A percentile compares a stretch with the other conserved stretches of the same genome.
Evolutionary conservation across 192 early-diverging fungal genomes (phyloP).

Genomic region (Jimgerdemannia lactiflua): DNA sequence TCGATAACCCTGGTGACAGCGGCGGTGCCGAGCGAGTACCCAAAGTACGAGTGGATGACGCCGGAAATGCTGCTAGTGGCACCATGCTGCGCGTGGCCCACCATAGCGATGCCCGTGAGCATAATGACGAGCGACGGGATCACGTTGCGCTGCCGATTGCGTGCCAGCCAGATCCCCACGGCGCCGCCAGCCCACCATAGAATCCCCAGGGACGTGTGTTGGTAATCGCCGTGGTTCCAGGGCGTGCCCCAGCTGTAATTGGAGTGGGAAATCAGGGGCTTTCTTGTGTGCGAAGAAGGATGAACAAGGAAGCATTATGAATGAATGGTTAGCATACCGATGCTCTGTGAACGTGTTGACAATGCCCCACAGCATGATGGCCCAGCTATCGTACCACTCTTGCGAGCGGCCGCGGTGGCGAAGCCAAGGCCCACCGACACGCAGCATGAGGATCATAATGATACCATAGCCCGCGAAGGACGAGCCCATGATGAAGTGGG

Average conservation of each 20-base stretch:
- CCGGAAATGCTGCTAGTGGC: slow-evolving; percentile 41
- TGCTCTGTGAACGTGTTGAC: slow-evolving; percentile 73
- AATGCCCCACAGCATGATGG: slow-evolving; percentile 64
- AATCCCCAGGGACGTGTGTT: slow-evolving; percentile 66
- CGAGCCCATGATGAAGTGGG: slow-evolving; percentile 72
- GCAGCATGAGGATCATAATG: slow-evolving; percentile 50
- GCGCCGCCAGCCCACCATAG: slow-evolving; percentile 66
- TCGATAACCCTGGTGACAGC: slow-evolving; percentile 57
- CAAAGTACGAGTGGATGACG: slow-evolving; percentile 62
- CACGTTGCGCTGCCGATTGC: slow-evolving; percentile 46
- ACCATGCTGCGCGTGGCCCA: slow-evolving; percentile 53
- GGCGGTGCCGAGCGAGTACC: slow-evolving; percentile 53
- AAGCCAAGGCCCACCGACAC: slow-evolving; percentile 59
- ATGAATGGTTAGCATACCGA: slow-evolving; percentile 35
- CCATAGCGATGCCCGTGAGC: slow-evolving; percentile 62
- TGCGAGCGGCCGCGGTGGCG: slow-evolving; percentile 51
- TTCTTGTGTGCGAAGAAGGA: not conserved
- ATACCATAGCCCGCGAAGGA: slow-evolving; percentile 69
- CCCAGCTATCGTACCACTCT: slow-evolving; percentile 67
- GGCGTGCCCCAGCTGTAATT: slow-evolving; percentile 28
- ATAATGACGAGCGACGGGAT: slow-evolving; percentile 60
- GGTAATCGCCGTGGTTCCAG: slow-evolving; percentile 67
- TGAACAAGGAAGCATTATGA: not conserved
- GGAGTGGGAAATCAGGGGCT: not conserved
- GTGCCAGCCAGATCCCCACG: slow-evolving; percentile 49